A percentile compares a stretch with the other conserved stretches of the same genome.
phyloP scores from a whole-genome alignment of 1,139 yeast species.

The Suhomyces bolitotheri region DNA sequence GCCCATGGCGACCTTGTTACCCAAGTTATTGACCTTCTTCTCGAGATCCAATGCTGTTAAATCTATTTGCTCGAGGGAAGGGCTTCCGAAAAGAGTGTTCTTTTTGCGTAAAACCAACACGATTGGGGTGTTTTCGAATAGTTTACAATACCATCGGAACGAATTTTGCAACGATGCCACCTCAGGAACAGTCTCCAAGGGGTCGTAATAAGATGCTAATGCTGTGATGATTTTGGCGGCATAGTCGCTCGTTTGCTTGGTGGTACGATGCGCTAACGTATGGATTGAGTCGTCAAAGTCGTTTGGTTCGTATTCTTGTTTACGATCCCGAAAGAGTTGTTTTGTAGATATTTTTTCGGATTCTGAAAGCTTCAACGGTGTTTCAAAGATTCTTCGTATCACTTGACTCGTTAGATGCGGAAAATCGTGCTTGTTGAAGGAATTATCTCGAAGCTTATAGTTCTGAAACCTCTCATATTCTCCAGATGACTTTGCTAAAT shows the following conservation, averaged over 20 bases:
- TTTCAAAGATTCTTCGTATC: conserved; percentile 22
- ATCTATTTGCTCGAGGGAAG: conserved; percentile 25
- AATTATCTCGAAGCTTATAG: conserved; percentile 19
- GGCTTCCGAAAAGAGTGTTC: conserved; percentile 31
- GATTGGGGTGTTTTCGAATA: conserved; percentile 34
- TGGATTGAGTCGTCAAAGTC: conserved; percentile 18
- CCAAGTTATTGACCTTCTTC: conserved; percentile 15
- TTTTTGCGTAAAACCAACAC: conserved; percentile 32
- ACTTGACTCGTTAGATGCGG: conserved; percentile 22
- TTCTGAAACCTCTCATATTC: conserved; percentile 23
- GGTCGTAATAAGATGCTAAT: conserved; percentile 26
- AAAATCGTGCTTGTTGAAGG: conserved; percentile 23
- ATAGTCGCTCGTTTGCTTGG: conserved; percentile 22
- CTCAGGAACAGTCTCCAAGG: conserved; percentile 20
- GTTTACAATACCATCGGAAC: conserved; percentile 31
- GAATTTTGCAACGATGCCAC: conserved; percentile 18
- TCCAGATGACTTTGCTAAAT: conserved; percentile 19
- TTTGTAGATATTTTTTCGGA: conserved; percentile 19
- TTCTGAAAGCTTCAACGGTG: conserved; percentile 16
- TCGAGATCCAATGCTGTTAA: background rate
- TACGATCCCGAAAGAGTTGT: conserved; percentile 10
- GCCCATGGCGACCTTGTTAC: conserved; percentile 8
- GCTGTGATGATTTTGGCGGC: conserved; percentile 24
- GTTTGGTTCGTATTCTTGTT: background rate
- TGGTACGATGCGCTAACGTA: conserved; percentile 14